phyloP scores from a whole-genome alignment of 331 rosid genomes.

The Prunus yedoensis region DNA sequence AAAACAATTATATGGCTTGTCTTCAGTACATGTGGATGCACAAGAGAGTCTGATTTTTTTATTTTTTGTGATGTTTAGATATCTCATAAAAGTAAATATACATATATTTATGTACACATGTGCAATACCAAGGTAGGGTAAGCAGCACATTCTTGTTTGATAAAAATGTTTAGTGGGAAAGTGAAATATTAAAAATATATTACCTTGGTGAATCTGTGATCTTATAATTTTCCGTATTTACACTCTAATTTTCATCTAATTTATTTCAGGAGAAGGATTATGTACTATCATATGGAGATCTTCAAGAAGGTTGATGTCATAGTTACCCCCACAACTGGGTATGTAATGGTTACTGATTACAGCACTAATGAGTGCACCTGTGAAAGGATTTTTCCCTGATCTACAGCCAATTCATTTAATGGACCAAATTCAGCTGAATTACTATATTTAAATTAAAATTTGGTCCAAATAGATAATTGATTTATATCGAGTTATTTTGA shows the following conservation, averaged over 20 bases:
- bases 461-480: background rate
- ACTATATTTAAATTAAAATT: background rate
- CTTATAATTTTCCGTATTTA: background rate
- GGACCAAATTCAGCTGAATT: background rate
- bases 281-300: slow-evolving; percentile 86
- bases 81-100: background rate
- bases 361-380: slow-evolving; percentile 4
- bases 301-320: slow-evolving; percentile 90
- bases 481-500: background rate
- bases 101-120: too few species aligned
- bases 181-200: background rate
- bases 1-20: background rate
- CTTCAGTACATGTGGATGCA: background rate
- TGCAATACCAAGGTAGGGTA: background rate
- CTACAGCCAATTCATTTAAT: background rate
- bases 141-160: background rate
- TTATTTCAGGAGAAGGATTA: slow-evolving; percentile 77
- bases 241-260: slow-evolving; percentile 13
- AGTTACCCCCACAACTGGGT: slow-evolving; percentile 98
- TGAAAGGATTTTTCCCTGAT: background rate
- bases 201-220: background rate
- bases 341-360: slow-evolving; percentile 26
- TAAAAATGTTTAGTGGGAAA: background rate
- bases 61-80: background rate
- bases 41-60: slow-evolving; percentile 5